Conservation (phyloP, 2,329 filamentous ascomycete genomes). For the Lithohypha guttulata region DNA sequence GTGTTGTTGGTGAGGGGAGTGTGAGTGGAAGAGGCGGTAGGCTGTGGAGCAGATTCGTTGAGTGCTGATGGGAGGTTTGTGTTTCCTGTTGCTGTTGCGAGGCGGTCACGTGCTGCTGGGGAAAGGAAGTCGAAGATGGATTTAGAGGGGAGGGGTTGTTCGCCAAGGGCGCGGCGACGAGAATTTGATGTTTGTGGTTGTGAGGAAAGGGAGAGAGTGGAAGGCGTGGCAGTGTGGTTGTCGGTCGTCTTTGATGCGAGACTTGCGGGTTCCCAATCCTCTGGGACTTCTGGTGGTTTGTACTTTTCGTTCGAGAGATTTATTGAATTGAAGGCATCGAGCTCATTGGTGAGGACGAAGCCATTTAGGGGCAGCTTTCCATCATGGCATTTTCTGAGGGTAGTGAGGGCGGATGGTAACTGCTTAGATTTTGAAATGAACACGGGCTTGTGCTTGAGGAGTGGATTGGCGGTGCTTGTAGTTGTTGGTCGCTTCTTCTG, state of each 20-base stretch:
- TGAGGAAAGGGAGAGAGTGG: constrained; percentile 21
- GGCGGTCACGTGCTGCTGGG: constrained; percentile 61
- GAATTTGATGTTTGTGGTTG: constrained; percentile 57
- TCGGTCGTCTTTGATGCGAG: constrained; percentile 25
- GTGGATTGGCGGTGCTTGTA: constrained; percentile 50
- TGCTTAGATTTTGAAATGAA: constrained; percentile 59
- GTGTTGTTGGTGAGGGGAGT: neutral
- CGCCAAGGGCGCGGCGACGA: constrained; percentile 70
- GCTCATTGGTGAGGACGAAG: constrained; percentile 48
- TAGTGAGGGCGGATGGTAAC: constrained; percentile 32
- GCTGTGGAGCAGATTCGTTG: constrained; percentile 58
- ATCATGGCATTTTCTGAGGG: constrained; percentile 64
- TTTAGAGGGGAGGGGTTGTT: constrained; percentile 72
- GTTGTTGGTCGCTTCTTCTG: constrained; percentile 47
- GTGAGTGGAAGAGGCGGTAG: neutral
- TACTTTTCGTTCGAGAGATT: constrained; percentile 35
- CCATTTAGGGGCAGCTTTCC: constrained; percentile 42
- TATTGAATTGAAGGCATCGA: constrained; percentile 39
- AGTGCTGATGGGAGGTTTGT: constrained; percentile 64
- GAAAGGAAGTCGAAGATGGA: constrained; percentile 93
- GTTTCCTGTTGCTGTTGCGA: constrained; percentile 66
- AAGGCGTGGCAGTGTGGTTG: constrained; percentile 35
- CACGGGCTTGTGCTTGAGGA: constrained; percentile 56
- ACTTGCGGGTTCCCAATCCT: constrained; percentile 61
- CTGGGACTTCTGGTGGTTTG: constrained; percentile 33